These are phyloP conservation scores for Cytospora leucostoma DNA, from an alignment of 2,329 filamentous ascomycete genomes.

Conservation along the genomic window DNA sequence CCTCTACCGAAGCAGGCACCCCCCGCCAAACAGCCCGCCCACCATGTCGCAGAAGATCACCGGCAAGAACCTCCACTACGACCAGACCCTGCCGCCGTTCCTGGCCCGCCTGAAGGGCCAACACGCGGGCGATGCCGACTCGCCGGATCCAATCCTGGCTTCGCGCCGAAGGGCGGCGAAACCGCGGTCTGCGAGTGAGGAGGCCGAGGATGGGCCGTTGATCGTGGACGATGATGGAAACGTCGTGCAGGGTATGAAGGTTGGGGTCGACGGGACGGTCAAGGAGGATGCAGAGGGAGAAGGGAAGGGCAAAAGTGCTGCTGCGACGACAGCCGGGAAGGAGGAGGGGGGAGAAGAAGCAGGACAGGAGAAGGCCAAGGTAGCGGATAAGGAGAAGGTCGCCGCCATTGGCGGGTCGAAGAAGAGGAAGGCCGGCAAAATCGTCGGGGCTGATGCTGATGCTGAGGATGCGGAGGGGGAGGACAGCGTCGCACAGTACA, in stretches of 20 bases:
- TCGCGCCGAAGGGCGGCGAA: conserved; percentile 51
- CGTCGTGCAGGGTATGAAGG: conserved; percentile 46
- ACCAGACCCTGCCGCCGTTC: conserved; percentile 60
- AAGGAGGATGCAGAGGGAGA: conserved; percentile 30
- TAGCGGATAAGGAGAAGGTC: conserved; percentile 33
- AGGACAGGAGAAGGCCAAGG: conserved; percentile 33
- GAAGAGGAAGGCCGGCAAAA: conserved; percentile 58
- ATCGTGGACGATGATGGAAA: conserved; percentile 74
- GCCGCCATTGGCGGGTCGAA: conserved; percentile 47
- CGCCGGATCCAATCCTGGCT: conserved; percentile 54
- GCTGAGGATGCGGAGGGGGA: conserved; percentile 35
- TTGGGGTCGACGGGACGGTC: conserved; percentile 48
- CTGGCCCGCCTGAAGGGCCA: conserved; percentile 59
- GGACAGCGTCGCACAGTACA: not conserved
- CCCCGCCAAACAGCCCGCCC: conserved; percentile 26
- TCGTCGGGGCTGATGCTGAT: conserved; percentile 46
- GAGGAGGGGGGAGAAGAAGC: conserved; percentile 36
- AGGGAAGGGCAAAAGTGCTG: conserved; percentile 28
- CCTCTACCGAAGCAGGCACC: conserved; percentile 9
- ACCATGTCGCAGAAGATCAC: conserved; percentile 63
- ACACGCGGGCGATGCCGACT: conserved; percentile 48
- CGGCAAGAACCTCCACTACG: conserved; percentile 70
- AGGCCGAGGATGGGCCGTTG: conserved; percentile 75
- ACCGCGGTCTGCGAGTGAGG: conserved; percentile 63
- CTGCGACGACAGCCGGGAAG: conserved; percentile 8